These are phyloP conservation scores for Aspergillus intermedius DNA, from an alignment of 2,329 filamentous ascomycete genomes.

Conservation along the genomic window DNA sequence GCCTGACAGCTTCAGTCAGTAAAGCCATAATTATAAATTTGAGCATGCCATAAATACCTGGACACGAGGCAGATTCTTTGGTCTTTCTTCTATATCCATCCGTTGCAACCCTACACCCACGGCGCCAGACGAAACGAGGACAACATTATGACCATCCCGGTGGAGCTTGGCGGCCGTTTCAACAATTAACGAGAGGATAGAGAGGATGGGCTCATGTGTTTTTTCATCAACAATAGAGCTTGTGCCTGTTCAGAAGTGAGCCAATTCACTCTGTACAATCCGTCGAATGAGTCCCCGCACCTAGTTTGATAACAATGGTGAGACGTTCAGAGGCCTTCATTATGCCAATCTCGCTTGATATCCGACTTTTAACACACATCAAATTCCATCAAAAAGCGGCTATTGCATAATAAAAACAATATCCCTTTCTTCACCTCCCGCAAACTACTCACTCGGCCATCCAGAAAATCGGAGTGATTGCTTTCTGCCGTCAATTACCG, in stretches of 20 bases:
- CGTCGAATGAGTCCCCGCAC: slow-evolving; percentile 22
- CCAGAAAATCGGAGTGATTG: slow-evolving; percentile 4
- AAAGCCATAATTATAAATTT: not conserved
- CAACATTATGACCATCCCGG: slow-evolving; percentile 86
- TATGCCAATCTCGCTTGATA: slow-evolving; percentile 4
- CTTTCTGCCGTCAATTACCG: slow-evolving; percentile 27
- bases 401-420: not conserved
- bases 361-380: not conserved
- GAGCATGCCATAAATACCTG: slow-evolving; percentile 50
- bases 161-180: slow-evolving; percentile 83
- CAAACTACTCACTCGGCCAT: not conserved
- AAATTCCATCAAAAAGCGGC: not conserved
- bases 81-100: slow-evolving; percentile 80
- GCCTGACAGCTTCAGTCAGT: slow-evolving; percentile 47
- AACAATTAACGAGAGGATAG: slow-evolving; percentile 84
- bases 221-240: slow-evolving; percentile 98
- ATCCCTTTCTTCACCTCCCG: not conserved
- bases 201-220: slow-evolving; percentile 86
- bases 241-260: slow-evolving; percentile 59
- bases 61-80: slow-evolving; percentile 82
- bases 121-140: slow-evolving; percentile 94
- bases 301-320: slow-evolving; percentile 36
- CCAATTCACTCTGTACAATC: slow-evolving; percentile 6
- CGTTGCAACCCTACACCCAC: slow-evolving; percentile 87
- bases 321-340: slow-evolving; percentile 22